Evolutionary conservation across 2,329 filamentous ascomycete genomes (phyloP).

Genomic region (Fusarium euwallaceae): DNA sequence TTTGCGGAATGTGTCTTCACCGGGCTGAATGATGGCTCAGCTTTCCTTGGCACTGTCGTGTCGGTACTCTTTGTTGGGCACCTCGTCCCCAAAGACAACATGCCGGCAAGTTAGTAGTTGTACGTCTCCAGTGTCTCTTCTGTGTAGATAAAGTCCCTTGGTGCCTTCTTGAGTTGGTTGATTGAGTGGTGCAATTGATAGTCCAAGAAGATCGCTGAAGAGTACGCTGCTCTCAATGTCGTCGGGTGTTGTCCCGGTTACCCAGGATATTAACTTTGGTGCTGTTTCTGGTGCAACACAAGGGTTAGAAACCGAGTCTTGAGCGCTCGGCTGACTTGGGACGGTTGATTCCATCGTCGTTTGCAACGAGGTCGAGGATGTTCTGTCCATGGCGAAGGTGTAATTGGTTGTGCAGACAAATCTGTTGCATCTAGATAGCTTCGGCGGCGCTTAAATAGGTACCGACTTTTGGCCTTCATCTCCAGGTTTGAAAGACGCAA

Average conservation of each 20-base stretch:
- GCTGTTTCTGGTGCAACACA: background rate
- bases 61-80: background rate
- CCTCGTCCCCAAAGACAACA: conserved; percentile 12
- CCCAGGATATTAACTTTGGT: background rate
- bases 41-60: background rate
- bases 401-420: background rate
- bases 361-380: background rate
- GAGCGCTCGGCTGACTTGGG: background rate
- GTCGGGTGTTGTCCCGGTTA: background rate
- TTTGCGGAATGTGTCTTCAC: background rate
- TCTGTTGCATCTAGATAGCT: background rate
- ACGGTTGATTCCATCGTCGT: background rate
- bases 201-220: background rate
- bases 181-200: conserved; percentile 20
- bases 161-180: conserved; percentile 33
- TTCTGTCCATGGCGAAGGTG: background rate
- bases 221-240: background rate
- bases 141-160: background rate
- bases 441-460: background rate
- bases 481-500: background rate
- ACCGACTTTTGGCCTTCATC: background rate
- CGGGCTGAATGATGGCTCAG: background rate
- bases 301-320: background rate
- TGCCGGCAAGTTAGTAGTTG: conserved; percentile 27
- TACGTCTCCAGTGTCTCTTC: conserved; percentile 5